Conservation (phyloP, 345 rosid species). For the Excoecaria cochinchinensis region DNA sequence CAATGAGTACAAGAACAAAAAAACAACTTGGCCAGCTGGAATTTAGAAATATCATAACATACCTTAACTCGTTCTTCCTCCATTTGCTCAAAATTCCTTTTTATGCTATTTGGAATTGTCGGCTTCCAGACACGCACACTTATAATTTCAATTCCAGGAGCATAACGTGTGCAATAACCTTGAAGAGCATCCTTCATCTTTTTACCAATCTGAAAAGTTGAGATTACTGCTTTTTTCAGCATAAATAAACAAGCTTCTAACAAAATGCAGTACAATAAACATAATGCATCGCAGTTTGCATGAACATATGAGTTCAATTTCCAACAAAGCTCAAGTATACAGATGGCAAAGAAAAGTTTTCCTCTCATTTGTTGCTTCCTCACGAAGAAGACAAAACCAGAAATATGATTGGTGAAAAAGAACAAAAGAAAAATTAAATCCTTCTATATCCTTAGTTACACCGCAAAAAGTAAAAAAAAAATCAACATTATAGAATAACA, state of each 20-base stretch:
- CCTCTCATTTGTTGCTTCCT: neutral
- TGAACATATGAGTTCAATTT: neutral
- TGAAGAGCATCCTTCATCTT: conserved; percentile 97
- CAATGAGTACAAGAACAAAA: neutral
- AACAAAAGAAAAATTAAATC: neutral
- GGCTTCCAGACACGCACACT: conserved; percentile 96
- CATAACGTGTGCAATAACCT: conserved; percentile 81
- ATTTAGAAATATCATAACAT: neutral
- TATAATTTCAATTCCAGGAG: conserved; percentile 89
- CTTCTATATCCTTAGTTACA: neutral
- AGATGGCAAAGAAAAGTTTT: neutral
- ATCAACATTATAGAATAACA: neutral
- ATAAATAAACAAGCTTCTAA: neutral
- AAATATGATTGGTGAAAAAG: too few species aligned
- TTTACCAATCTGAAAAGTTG: conserved; percentile 69
- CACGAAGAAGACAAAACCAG: neutral
- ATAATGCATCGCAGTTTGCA: neutral
- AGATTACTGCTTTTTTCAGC: conserved; percentile 13
- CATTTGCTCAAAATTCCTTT: conserved; percentile 83
- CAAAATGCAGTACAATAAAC: neutral
- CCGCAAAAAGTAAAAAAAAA: neutral
- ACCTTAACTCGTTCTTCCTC: conserved; percentile 97
- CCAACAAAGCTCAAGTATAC: neutral
- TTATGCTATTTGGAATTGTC: conserved; percentile 69
- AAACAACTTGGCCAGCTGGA: neutral